Evolutionary conservation across 2,329 filamentous ascomycete species (phyloP).

Genomic region (Aspergillus pseudoterreus): DNA sequence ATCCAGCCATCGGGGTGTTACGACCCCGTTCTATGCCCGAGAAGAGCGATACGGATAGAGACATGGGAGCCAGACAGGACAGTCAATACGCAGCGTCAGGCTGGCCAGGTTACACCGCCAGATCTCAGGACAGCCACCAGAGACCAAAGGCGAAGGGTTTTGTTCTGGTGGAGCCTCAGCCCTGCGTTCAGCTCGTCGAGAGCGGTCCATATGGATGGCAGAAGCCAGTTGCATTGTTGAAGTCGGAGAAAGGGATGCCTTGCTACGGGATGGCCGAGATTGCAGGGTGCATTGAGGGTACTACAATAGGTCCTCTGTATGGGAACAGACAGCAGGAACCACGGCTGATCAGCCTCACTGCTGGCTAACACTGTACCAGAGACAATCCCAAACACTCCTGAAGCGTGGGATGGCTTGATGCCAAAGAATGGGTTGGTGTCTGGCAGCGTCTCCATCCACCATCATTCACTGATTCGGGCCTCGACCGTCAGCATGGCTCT

Average conservation of each 20-base stretch:
- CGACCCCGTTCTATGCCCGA: background rate
- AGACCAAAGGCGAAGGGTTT: constrained; percentile 8
- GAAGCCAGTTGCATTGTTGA: constrained; percentile 1
- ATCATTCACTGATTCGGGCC: background rate
- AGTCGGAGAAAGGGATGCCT: background rate
- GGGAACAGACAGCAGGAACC: too few species aligned
- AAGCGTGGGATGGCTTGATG: too few species aligned
- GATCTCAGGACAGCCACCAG: constrained; percentile 17
- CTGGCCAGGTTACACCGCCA: constrained; percentile 20
- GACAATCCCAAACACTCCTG: too few species aligned
- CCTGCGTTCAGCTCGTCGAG: constrained; percentile 5
- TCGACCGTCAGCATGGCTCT: background rate
- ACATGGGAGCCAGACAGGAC: background rate
- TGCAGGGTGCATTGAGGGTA: background rate
- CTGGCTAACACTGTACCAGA: too few species aligned
- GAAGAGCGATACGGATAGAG: background rate
- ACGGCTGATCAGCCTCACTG: too few species aligned
- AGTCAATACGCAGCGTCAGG: constrained; percentile 3
- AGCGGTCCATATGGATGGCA: constrained; percentile 1
- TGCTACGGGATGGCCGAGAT: background rate
- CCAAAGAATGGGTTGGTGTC: background rate
- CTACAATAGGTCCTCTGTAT: too few species aligned
- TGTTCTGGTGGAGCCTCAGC: constrained; percentile 7
- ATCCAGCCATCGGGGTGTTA: background rate
- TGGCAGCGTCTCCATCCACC: background rate